phyloP scores from a whole-genome alignment of 169 alveolate species.

The Babesia sp. region DNA sequence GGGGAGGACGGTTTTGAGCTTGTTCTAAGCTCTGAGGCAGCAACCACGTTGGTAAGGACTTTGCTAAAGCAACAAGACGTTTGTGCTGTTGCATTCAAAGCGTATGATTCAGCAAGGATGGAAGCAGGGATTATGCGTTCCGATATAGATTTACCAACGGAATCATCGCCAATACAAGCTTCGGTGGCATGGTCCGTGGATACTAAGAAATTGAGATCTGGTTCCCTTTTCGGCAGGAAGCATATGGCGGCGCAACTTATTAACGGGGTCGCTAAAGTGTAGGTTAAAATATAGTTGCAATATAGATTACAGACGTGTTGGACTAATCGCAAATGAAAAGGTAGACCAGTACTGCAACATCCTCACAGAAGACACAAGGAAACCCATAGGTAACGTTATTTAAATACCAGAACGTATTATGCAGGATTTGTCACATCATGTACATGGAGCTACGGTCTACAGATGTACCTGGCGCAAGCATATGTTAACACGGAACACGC shows the following conservation, averaged over 20 bases:
- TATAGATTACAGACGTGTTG: constrained; percentile 47
- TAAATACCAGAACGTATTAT: background rate
- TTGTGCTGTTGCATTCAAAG: constrained; percentile 67
- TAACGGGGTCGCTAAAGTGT: constrained; percentile 57
- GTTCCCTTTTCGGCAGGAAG: constrained; percentile 67
- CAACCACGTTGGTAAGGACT: constrained; percentile 23
- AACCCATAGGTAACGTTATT: constrained; percentile 44
- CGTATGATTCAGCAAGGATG: constrained; percentile 72
- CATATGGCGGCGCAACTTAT: constrained; percentile 41
- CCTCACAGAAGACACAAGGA: constrained; percentile 34
- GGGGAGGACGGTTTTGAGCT: constrained; percentile 79
- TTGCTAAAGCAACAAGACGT: constrained; percentile 48
- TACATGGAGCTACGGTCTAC: constrained; percentile 56
- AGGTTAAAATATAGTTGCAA: background rate
- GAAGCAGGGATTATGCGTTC: constrained; percentile 73
- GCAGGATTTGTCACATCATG: constrained; percentile 53
- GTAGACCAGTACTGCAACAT: constrained; percentile 16
- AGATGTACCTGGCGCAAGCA: constrained; percentile 60
- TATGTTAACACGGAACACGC: constrained; percentile 60
- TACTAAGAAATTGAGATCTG: constrained; percentile 60
- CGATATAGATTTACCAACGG: constrained; percentile 70
- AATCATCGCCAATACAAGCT: constrained; percentile 72
- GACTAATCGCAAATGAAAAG: constrained; percentile 31
- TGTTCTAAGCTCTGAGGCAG: constrained; percentile 51
- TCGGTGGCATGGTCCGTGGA: constrained; percentile 76